These are phyloP conservation scores for Stentor coeruleus DNA, from an alignment of 73 alveolate genomes.

Conservation along the genomic window DNA sequence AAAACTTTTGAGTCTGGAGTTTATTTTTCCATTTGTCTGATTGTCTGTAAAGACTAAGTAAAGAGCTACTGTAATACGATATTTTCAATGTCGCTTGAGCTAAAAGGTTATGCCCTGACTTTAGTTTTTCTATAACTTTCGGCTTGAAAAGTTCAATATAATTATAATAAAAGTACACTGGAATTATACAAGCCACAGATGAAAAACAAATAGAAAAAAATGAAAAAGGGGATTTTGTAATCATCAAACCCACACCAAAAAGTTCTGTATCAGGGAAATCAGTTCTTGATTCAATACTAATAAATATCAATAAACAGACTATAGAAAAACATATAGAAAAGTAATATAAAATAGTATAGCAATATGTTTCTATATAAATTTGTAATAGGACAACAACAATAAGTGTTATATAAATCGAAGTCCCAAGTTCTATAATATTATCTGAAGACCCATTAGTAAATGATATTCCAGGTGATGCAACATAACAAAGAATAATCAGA, in stretches of 20 bases:
- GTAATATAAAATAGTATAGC: neutral
- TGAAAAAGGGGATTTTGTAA: neutral
- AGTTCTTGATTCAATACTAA: neutral
- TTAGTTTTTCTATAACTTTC: too few species aligned
- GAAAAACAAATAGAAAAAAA: too few species aligned
- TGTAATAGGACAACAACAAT: neutral
- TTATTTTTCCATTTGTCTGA: neutral
- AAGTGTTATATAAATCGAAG: neutral
- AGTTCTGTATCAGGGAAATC: neutral
- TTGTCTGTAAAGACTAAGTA: neutral
- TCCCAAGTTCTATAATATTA: neutral
- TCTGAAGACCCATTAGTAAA: neutral
- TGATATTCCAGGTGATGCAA: neutral
- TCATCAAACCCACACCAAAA: neutral
- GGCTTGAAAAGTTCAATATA: too few species aligned
- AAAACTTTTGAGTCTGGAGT: neutral
- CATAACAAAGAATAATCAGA: neutral
- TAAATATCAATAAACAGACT: neutral
- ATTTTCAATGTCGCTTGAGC: neutral
- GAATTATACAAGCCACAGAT: too few species aligned
- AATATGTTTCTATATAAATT: neutral
- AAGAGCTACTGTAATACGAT: neutral
- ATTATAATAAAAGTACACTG: too few species aligned
- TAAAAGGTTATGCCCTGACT: too few species aligned
- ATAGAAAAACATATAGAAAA: neutral